Conservation (phyloP, 805 yeast genomes). For the Priceomyces medius region DNA sequence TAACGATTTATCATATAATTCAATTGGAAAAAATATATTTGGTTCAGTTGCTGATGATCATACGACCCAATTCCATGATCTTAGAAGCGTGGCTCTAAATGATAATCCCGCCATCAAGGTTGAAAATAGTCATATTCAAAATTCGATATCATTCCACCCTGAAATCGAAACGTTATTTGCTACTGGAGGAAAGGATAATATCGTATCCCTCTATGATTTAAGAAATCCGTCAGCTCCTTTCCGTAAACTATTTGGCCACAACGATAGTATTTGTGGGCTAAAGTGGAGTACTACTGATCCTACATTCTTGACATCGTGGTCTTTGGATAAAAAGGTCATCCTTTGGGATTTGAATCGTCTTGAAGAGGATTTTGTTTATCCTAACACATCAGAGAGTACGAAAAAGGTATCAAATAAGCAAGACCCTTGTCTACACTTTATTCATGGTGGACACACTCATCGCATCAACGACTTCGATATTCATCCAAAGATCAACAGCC, state of each 20-base stretch:
- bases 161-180: conserved; percentile 54
- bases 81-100: conserved; percentile 34
- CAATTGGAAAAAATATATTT: conserved; percentile 43
- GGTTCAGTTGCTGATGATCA: conserved; percentile 74
- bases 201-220: conserved; percentile 73
- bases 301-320: conserved; percentile 54
- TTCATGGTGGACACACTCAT: conserved; percentile 86
- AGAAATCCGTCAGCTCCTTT: conserved; percentile 60
- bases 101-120: conserved; percentile 45
- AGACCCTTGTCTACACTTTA: conserved; percentile 75
- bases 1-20: conserved; percentile 66
- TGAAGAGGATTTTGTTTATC: conserved; percentile 50
- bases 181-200: conserved; percentile 76
- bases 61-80: conserved; percentile 60
- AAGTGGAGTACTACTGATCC: conserved; percentile 53
- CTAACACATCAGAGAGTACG: conserved; percentile 25
- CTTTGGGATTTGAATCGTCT: conserved; percentile 71
- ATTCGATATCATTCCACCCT: conserved; percentile 67
- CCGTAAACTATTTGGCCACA: conserved; percentile 68
- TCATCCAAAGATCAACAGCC: conserved; percentile 58
- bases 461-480: conserved; percentile 66
- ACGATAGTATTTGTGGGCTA: conserved; percentile 42
- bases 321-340: conserved; percentile 65
- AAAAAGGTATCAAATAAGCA: conserved; percentile 49
- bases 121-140: conserved; percentile 56